Conservation (phyloP, 1,284 basidiomycete species). For the Garcileccinum viscosum region DNA sequence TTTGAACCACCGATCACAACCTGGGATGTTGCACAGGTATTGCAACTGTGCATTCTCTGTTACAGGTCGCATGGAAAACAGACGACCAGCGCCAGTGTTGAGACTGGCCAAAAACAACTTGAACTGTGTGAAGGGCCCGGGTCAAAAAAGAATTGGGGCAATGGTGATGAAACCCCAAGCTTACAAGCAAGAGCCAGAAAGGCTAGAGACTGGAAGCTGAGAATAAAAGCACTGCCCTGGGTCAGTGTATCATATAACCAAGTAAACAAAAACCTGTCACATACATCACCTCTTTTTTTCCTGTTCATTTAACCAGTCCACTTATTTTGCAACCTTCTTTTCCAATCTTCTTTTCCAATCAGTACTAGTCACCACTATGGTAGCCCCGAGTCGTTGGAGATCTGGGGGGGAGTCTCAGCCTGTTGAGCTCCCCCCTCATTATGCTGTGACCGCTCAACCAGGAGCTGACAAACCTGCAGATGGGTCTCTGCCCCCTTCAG, state of each 20-base stretch:
- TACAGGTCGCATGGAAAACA: not conserved
- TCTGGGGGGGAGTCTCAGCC: not conserved
- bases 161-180: not conserved
- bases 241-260: not conserved
- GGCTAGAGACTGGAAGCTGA: not conserved
- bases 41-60: not conserved
- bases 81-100: not conserved
- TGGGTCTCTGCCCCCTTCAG: not conserved
- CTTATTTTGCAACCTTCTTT: not conserved
- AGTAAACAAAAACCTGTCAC: not conserved
- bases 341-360: not conserved
- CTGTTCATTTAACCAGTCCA: not conserved
- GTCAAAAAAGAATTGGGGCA: not conserved
- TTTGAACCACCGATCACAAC: constrained; percentile 15
- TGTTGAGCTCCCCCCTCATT: not conserved
- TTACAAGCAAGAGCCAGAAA: not conserved
- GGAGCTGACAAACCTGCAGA: not conserved
- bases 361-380: not conserved
- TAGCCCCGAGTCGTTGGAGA: not conserved
- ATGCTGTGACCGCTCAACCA: not conserved
- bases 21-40: constrained; percentile 1
- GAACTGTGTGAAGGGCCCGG: not conserved
- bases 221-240: not conserved
- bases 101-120: not conserved
- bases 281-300: not conserved